These are phyloP conservation scores for Fraxinus baroniana DNA, from an alignment of 305 asterid species.

Conservation along the genomic window DNA sequence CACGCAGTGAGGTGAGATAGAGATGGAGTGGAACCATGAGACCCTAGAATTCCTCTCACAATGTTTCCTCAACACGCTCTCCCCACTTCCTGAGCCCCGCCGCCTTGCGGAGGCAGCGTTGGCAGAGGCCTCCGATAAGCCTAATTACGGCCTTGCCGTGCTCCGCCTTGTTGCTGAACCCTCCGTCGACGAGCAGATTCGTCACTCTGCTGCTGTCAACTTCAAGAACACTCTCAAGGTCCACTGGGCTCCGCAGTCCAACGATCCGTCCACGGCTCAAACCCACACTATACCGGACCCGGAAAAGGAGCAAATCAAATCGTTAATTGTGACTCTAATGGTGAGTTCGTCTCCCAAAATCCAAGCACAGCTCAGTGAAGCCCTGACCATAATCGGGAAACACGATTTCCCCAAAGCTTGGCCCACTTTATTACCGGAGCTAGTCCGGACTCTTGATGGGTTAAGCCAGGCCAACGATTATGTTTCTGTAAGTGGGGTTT, in stretches of 20 bases:
- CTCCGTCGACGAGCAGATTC: conserved; percentile 79
- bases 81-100: conserved; percentile 74
- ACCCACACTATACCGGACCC: conserved; percentile 42
- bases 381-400: conserved; percentile 77
- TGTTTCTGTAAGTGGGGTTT: conserved; percentile 75
- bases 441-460: conserved; percentile 53
- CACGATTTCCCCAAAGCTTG: conserved; percentile 80
- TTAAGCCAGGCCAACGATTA: conserved; percentile 66
- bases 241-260: conserved; percentile 51
- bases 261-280: conserved; percentile 21
- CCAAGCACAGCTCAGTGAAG: conserved; percentile 86
- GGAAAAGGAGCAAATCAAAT: conserved; percentile 82
- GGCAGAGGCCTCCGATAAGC: conserved; percentile 61
- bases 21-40: conserved; percentile 83
- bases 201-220: conserved; percentile 86
- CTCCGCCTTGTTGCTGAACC: conserved; percentile 83
- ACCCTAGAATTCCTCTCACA: conserved; percentile 72
- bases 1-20: conserved; percentile 9
- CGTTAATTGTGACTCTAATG: conserved; percentile 70
- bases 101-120: conserved; percentile 70
- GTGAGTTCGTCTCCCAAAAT: conserved; percentile 57
- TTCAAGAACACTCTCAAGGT: conserved; percentile 80
- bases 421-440: conserved; percentile 76
- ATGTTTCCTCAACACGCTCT: conserved; percentile 72
- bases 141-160: conserved; percentile 75